phyloP scores from a whole-genome alignment of 2,329 filamentous ascomycete genomes.

The Periconia sp. region DNA sequence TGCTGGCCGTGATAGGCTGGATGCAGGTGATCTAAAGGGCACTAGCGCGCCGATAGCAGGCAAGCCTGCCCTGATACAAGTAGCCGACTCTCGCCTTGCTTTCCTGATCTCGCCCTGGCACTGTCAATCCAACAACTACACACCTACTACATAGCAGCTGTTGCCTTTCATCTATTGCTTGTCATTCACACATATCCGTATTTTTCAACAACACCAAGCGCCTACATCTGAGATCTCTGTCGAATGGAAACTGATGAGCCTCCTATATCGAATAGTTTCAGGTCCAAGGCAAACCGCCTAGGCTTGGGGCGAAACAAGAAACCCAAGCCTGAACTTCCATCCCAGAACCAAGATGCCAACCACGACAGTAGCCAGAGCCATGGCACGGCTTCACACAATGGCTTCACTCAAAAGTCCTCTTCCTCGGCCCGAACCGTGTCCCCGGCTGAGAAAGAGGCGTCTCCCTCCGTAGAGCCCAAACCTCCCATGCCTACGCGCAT shows the following conservation, averaged over 20 bases:
- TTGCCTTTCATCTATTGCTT: background rate
- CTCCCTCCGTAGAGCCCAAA: slow-evolving; percentile 56
- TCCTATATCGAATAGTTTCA: slow-evolving; percentile 54
- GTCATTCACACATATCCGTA: background rate
- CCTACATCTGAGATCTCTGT: slow-evolving; percentile 26
- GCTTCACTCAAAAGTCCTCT: slow-evolving; percentile 26
- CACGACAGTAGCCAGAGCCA: slow-evolving; percentile 2
- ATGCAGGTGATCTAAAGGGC: background rate
- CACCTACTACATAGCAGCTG: background rate
- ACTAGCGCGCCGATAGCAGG: background rate
- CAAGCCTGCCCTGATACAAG: background rate
- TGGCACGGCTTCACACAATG: slow-evolving; percentile 25
- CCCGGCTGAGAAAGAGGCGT: slow-evolving; percentile 52
- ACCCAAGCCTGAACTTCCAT: slow-evolving; percentile 33
- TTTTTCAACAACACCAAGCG: background rate
- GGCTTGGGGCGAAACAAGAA: slow-evolving; percentile 43
- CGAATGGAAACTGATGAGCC: slow-evolving; percentile 51
- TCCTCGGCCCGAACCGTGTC: slow-evolving; percentile 37
- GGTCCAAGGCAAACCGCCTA: slow-evolving; percentile 52
- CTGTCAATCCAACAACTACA: background rate
- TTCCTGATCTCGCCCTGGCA: background rate
- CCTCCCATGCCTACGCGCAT: slow-evolving; percentile 53
- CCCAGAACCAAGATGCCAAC: slow-evolving; percentile 25
- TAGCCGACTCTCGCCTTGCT: background rate
- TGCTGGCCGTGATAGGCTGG: background rate